Evolutionary conservation across 176 grass and related monocot species (phyloP), one percentile per base, ranked within the genome.

Genomic region (Aegilops sharonensis): DNA sequence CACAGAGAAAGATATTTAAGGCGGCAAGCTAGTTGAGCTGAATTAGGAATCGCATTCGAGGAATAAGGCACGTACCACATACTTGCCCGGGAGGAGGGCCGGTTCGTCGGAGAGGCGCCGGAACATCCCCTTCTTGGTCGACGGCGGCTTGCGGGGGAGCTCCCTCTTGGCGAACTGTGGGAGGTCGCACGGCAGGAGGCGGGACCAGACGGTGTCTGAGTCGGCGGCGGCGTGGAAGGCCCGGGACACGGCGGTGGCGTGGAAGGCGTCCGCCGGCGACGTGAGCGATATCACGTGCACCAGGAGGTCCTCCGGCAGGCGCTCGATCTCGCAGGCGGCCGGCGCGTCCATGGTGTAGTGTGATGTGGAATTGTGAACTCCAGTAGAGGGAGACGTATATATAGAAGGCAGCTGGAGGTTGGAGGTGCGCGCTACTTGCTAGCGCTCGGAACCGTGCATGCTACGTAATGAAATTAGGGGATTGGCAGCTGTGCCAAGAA

Each of bases 191-290:
- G 48, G 14, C 12, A 52, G 81, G 84, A 95, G 83, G 4, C 80
- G 2, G 20, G 65, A 8, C 90, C 94, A 94, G 48, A 94, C 90
- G 48, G 60, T 39, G 83, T 94, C 92, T 2, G 88, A 90, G 39
- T 86, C 88, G 9, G 92, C 92, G 10, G 92, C 85, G 31, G 88
- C 59, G 63, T 27, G 88, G 83, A 94, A 94, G 63, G 83, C 71
- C 7, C 72, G 36, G 20, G 88, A 94, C 35, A 92, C 88, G 14
- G 62, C 50, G 25, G 90, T n/a, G 27, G 36, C 43, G 24, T 7
- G 72, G 72, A 48, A 30, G 72, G 72, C 72, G 8, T 50, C 72
- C 3, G 3, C 42, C 6, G 72, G 72, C 42, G 72, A 75, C 24
- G 72, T 75, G 72, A 50, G 42, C 3, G 72, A 75, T 14, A 75